These are phyloP conservation scores for Bocquillonia castaneifolia DNA, from an alignment of 441 rosid species.

Conservation along the genomic window DNA sequence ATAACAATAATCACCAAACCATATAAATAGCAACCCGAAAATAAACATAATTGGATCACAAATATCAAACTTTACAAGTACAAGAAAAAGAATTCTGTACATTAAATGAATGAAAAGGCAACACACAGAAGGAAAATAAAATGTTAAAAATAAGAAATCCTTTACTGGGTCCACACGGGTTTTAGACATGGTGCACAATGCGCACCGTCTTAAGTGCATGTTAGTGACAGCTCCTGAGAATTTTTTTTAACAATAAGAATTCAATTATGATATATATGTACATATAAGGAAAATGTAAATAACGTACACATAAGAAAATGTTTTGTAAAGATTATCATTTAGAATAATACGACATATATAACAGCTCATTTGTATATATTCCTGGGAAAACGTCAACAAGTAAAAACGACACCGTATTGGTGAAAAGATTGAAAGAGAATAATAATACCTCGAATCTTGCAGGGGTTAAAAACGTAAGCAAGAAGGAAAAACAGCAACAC, in stretches of 20 bases:
- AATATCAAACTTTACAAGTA: not conserved
- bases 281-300: constrained; percentile 9
- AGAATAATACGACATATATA: constrained; percentile 27
- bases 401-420: constrained; percentile 19
- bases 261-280: not conserved
- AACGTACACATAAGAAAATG: not conserved
- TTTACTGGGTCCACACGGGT: constrained; percentile 22
- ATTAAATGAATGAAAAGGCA: constrained; percentile 28
- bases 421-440: not conserved
- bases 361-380: constrained; percentile 22
- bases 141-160: not conserved
- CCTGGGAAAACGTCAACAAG: not conserved
- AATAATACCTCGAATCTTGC: constrained; percentile 12
- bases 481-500: not conserved
- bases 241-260: not conserved
- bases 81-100: constrained; percentile 8
- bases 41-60: not conserved
- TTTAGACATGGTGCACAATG: constrained; percentile 19
- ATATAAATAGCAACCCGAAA: not conserved
- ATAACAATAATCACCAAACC: constrained; percentile 14
- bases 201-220: constrained; percentile 15
- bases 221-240: not conserved
- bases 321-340: constrained; percentile 10
- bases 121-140: constrained; percentile 1
- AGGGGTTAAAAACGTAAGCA: not conserved